Evolutionary conservation across 169 alveolate species (phyloP).

Genomic region (Plasmodium reichenowi): DNA sequence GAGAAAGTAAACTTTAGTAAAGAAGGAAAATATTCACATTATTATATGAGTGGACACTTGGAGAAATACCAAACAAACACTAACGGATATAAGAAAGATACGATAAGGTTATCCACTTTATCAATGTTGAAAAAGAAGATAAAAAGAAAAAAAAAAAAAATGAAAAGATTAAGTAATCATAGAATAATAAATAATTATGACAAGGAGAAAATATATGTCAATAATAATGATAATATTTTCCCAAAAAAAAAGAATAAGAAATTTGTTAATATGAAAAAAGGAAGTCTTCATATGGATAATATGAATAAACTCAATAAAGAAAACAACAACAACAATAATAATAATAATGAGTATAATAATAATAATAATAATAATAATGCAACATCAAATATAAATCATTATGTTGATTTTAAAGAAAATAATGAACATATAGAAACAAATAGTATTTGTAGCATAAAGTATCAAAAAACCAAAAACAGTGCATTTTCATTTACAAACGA

Average conservation of each 20-base stretch:
- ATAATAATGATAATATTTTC: too few species aligned
- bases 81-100: constrained; percentile 14
- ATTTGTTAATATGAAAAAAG: not conserved
- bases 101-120: constrained; percentile 7
- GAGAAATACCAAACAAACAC: constrained; percentile 2
- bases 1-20: constrained; percentile 9
- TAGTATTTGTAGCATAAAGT: constrained; percentile 3
- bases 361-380: too few species aligned
- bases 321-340: not conserved
- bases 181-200: not conserved
- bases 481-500: not conserved
- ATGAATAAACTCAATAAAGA: not conserved
- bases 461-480: not conserved
- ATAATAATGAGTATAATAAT: not conserved
- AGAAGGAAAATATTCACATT: not conserved
- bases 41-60: constrained; percentile 12
- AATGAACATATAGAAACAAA: constrained; percentile 9
- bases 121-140: constrained; percentile 41
- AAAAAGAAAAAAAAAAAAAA: constrained; percentile 10
- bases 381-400: not conserved
- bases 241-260: not conserved
- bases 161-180: constrained; percentile 2
- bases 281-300: not conserved
- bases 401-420: constrained; percentile 18
- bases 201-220: not conserved